Evolutionary conservation across 2,329 filamentous ascomycete species (phyloP).

Genomic region (Sodiomyces alkalinus): DNA sequence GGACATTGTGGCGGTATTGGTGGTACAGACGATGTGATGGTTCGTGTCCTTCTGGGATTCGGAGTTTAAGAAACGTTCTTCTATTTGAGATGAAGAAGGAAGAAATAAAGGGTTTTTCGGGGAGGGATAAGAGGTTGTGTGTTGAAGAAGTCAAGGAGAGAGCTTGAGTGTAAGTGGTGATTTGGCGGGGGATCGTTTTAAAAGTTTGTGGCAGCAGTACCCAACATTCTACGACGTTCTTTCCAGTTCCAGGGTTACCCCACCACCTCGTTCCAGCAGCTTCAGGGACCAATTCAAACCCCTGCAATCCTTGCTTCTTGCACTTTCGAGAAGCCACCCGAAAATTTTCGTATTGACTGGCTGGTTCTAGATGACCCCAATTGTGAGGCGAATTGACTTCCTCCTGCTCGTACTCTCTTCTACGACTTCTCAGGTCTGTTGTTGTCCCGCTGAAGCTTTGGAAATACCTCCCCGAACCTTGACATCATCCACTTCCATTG

Average conservation of each 20-base stretch:
- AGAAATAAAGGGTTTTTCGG: not conserved
- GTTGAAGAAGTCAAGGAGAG: slow-evolving; percentile 2
- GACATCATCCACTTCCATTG: too few relatives aligned
- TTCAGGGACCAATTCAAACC: too few relatives aligned
- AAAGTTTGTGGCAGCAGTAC: slow-evolving; percentile 1
- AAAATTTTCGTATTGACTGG: too few relatives aligned
- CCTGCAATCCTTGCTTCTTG: too few relatives aligned
- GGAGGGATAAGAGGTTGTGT: not conserved
- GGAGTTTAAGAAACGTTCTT: not conserved
- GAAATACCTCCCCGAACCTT: too few relatives aligned
- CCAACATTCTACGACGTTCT: slow-evolving; percentile 1
- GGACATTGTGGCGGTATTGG: slow-evolving; percentile 26
- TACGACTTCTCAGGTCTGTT: too few relatives aligned
- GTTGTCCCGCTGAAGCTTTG: too few relatives aligned
- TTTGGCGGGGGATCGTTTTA: not conserved
- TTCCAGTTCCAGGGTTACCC: slow-evolving; percentile 1
- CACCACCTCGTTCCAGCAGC: slow-evolving; percentile 1
- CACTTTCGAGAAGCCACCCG: too few relatives aligned
- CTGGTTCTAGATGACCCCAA: too few relatives aligned
- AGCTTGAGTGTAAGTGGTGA: slow-evolving; percentile 1
- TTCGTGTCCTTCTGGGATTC: not conserved
- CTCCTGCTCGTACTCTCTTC: too few relatives aligned
- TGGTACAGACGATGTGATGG: not conserved
- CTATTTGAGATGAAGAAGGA: not conserved
- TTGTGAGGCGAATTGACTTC: too few relatives aligned